Conservation (phyloP, 179 eudicot species). For the Spinacia oleracea region DNA sequence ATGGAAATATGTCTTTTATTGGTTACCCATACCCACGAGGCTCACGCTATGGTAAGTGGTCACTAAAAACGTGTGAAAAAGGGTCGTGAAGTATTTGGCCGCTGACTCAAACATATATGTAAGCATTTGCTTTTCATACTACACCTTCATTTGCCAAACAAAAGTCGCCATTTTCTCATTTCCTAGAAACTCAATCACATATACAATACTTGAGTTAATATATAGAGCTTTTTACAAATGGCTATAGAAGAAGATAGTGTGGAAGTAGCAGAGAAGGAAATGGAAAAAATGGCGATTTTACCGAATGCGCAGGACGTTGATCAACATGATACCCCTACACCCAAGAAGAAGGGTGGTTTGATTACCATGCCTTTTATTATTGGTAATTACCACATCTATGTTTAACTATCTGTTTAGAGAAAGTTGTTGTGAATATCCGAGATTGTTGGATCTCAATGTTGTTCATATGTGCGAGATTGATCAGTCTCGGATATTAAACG, state of each 20-base stretch:
- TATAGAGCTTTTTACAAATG: background rate
- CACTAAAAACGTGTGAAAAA: too few species aligned
- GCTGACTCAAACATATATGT: too few species aligned
- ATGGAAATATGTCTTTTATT: too few species aligned
- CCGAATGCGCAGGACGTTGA: background rate
- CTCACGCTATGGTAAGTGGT: too few species aligned
- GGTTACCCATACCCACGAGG: too few species aligned
- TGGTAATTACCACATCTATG: background rate
- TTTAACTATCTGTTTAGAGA: background rate
- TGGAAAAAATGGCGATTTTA: constrained; percentile 16
- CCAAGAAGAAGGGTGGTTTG: constrained; percentile 26
- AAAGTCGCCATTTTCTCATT: too few species aligned
- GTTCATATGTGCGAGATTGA: too few species aligned
- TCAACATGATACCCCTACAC: constrained; percentile 8
- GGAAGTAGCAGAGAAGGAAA: background rate
- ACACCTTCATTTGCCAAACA: too few species aligned
- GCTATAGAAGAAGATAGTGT: background rate
- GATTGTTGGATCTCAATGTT: background rate
- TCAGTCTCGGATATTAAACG: too few species aligned
- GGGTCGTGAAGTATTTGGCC: too few species aligned
- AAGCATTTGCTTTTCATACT: too few species aligned
- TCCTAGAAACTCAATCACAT: too few species aligned
- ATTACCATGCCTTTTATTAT: constrained; percentile 28
- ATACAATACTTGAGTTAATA: background rate
- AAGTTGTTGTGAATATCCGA: background rate